Base-by-base conservation (phyloP, 345 rosid genomes). In the Salix exigua region DNA sequence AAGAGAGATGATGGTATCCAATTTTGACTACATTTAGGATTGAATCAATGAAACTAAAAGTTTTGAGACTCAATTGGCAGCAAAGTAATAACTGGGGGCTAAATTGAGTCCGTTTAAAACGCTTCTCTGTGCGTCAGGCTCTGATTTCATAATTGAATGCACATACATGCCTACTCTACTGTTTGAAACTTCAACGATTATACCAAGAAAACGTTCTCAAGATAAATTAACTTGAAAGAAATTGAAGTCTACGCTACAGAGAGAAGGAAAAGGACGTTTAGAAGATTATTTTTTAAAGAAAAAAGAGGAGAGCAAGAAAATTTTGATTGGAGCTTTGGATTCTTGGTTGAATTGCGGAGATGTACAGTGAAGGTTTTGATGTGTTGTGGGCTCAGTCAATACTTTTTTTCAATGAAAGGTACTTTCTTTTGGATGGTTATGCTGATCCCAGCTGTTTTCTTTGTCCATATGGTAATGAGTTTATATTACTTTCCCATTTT, bases 331-430 rank as follows among this genome's bases (percentile, higher is more conserved):
- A 63, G 80, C 90, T 68, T 88, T 70, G 88, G 88, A 84, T 82
- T 82, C 88, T 82, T 71, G 64, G 60, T 70, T 82, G 79, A 73
- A 74, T 76, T 75, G 70, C 72, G 75, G 81, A 77, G 84, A 83
- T 87, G 85, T 55, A 80, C 75, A 60, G 79, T 83, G 76, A 46
- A 79, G 80, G 78, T 69, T 62, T 75, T 80, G 83, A 75, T 87
- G 82, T 74, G 38, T 79, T 84, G 92, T 88, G 91, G 94, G 91
- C 88, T 88, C 90, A 50, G 79, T 77, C 88, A 70, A 73, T 82
- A 73, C 80, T 81, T 85, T 84, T 74, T 79, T 5, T 71, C 79
- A 68, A 74, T 77, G 69, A 80, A 89, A 89, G 94, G 91, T 88
- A 70, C 72, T 78, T 63, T 78, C 73, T 80, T 82, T 78, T 31